Evolutionary conservation across 192 early-diverging fungal species (phyloP), one percentile per base, ranked within the genome.

Genomic region (Coemansia sp.): DNA sequence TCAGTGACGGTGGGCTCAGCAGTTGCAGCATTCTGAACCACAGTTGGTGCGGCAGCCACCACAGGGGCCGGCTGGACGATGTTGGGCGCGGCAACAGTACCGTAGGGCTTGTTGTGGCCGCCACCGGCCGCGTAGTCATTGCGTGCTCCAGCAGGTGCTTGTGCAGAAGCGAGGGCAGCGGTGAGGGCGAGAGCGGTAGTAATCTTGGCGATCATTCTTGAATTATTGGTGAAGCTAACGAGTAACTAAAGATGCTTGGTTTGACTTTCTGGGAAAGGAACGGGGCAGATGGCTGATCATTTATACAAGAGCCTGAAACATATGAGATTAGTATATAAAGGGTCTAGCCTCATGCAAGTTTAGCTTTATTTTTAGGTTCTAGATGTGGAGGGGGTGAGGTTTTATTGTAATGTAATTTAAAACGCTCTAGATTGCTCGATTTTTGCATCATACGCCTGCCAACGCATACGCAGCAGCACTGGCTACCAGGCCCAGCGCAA

Each of bases 11-110:
- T 74, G 40, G 49, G 49, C 49, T 51, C 49, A 14, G n/a, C 49
- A 14, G 49, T 11, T 13, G 60, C 72, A 36, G 72, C 72, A 46
- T 75, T 75, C 58, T 75, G 72, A 12, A 75, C 61, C 14, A 75
- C 57, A 18, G 49, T 51, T 0, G 55, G 51, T 3, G 57, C 48
- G 11, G 60, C 60, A 7, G 47, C 50, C 12, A 64, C 50, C 5
- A 63, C 41, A 3, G 57, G 41, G 9, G 65, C 61, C 3, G 65
- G 72, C 53, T 63, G 60, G 16, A 46, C 57, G 9, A 69, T 53
- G 18, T 65, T 55, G 49, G 72, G 72, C 1, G 53, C 65, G 18
- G 72, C 69, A 35, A 75, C 72, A 0, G 72, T 75, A 6, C 58
- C 18, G n/a, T 65, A 69, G 7, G 56, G 50, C 30, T 55, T 63